Conservation (phyloP, 805 yeast species). For the Metschnikowia koreensis region DNA sequence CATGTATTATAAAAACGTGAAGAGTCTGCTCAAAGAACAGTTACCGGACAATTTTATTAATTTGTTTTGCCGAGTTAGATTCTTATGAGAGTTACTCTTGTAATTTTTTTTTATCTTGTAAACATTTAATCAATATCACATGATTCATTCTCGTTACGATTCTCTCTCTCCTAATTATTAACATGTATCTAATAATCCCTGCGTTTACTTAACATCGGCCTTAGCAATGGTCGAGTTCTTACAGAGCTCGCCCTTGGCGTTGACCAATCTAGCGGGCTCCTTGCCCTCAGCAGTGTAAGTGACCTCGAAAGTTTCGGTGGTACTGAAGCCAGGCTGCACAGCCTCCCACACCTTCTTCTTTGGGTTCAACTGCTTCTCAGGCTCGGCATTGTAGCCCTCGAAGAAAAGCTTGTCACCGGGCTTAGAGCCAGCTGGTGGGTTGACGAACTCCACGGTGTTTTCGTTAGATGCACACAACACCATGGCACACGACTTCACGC, state of each 20-base stretch:
- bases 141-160: background rate
- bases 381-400: slow-evolving; percentile 84
- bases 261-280: slow-evolving; percentile 69
- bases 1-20: too few relatives aligned
- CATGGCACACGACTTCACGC: slow-evolving; percentile 94
- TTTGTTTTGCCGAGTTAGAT: too few relatives aligned
- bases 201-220: slow-evolving; percentile 74
- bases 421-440: slow-evolving; percentile 89
- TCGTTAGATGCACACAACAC: slow-evolving; percentile 89
- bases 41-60: too few relatives aligned
- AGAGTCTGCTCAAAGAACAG: too few relatives aligned
- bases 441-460: slow-evolving; percentile 78
- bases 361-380: slow-evolving; percentile 91
- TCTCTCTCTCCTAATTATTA: background rate
- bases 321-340: slow-evolving; percentile 86
- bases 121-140: background rate
- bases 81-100: too few relatives aligned
- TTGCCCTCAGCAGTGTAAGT: slow-evolving; percentile 79
- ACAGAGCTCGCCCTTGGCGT: slow-evolving; percentile 74
- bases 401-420: slow-evolving; percentile 97
- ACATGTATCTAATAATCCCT: background rate
- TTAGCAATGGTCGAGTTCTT: slow-evolving; percentile 67
- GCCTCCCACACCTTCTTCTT: slow-evolving; percentile 98
- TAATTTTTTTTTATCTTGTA: too few relatives aligned
- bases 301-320: slow-evolving; percentile 73